phyloP scores from a whole-genome alignment of 1,139 yeast species.

The Taphrina deformans region DNA sequence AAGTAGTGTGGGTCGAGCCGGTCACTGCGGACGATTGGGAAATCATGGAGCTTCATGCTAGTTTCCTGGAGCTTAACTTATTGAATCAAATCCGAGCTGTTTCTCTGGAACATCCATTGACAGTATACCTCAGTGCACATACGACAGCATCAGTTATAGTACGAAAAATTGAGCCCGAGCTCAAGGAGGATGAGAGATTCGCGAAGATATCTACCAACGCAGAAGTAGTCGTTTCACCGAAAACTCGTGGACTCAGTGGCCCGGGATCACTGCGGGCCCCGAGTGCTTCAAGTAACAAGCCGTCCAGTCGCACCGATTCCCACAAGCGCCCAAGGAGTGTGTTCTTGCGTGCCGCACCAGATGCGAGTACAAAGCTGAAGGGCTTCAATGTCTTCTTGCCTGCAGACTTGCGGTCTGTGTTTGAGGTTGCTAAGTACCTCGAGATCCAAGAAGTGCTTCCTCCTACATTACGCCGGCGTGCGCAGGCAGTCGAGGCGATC shows the following conservation, averaged over 20 bases:
- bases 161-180: slow-evolving; percentile 58
- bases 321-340: slow-evolving; percentile 14
- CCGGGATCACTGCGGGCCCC: background rate
- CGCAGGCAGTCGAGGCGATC: slow-evolving; percentile 49
- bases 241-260: slow-evolving; percentile 52
- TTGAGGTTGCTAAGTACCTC: slow-evolving; percentile 50
- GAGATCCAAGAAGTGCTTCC: slow-evolving; percentile 51
- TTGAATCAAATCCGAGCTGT: slow-evolving; percentile 81
- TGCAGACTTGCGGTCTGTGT: slow-evolving; percentile 8
- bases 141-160: slow-evolving; percentile 65
- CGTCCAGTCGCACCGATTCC: background rate
- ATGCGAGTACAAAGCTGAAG: background rate
- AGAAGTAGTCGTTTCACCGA: slow-evolving; percentile 83
- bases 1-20: slow-evolving; percentile 75
- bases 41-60: slow-evolving; percentile 68
- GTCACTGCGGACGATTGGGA: slow-evolving; percentile 84
- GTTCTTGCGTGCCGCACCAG: slow-evolving; percentile 29
- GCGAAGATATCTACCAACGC: slow-evolving; percentile 71
- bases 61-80: slow-evolving; percentile 68
- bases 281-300: background rate
- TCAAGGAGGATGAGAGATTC: slow-evolving; percentile 43
- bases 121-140: slow-evolving; percentile 65
- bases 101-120: slow-evolving; percentile 57
- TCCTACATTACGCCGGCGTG: slow-evolving; percentile 44
- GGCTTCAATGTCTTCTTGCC: slow-evolving; percentile 18